These are phyloP conservation scores for Pseudomonodictys pantanalensis DNA, from an alignment of 495 filamentous ascomycete genomes.

Conservation along the genomic window DNA sequence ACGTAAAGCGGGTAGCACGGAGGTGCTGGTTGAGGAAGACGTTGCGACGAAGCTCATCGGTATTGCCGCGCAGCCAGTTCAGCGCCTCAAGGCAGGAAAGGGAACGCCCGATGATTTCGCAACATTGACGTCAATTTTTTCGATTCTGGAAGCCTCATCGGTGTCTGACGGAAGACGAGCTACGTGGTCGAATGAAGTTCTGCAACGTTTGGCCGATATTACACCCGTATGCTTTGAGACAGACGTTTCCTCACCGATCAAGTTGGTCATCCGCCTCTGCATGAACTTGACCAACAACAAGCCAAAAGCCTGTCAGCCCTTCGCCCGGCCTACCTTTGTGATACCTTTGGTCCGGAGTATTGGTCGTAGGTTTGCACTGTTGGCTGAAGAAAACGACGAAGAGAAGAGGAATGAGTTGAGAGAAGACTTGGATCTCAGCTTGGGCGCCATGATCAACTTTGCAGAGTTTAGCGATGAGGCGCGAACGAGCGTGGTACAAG, in stretches of 20 bases:
- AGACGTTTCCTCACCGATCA: constrained; percentile 21
- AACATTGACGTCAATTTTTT: constrained; percentile 49
- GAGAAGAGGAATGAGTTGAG: constrained; percentile 51
- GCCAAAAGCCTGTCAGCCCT: constrained; percentile 59
- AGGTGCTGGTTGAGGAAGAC: constrained; percentile 50
- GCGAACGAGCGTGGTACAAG: constrained; percentile 42
- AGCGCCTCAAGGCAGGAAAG: constrained; percentile 9
- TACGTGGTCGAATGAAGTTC: constrained; percentile 35
- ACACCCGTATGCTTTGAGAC: constrained; percentile 32
- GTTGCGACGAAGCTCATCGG: constrained; percentile 22
- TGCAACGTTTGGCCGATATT: constrained; percentile 34
- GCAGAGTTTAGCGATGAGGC: constrained; percentile 68
- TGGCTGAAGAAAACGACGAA: constrained; percentile 37
- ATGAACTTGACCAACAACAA: constrained; percentile 89
- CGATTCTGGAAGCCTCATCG: constrained; percentile 58
- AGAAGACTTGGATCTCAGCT: constrained; percentile 71
- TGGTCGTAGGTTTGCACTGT: constrained; percentile 35
- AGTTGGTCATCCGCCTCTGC: constrained; percentile 60
- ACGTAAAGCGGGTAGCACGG: constrained; percentile 48
- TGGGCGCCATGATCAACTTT: constrained; percentile 88
- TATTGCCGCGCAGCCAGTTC: constrained; percentile 2
- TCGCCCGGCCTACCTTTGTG: constrained; percentile 59
- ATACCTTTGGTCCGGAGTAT: constrained; percentile 52
- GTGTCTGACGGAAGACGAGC: constrained; percentile 14
- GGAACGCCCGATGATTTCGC: constrained; percentile 5